Percentiles rank a stretch among this genome's conserved stretches.
Evolutionary conservation across 1,284 basidiomycete genomes (phyloP).

Genomic region (Pterulicium gracile): DNA sequence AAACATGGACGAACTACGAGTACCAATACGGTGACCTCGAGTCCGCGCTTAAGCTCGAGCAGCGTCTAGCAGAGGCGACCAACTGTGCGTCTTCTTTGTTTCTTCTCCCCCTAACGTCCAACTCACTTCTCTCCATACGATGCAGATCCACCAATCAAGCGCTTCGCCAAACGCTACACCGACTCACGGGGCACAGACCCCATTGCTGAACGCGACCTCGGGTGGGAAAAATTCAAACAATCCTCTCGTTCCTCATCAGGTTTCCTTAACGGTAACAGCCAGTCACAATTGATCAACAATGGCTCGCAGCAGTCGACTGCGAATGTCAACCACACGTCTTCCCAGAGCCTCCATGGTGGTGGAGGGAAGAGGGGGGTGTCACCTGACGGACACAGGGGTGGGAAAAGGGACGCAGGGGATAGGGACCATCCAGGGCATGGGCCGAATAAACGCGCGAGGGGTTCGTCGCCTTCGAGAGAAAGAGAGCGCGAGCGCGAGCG

Average conservation of each 20-base stretch:
- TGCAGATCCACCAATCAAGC: constrained; percentile 80
- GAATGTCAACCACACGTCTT: too few species aligned
- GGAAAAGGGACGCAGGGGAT: constrained; percentile 23
- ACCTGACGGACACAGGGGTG: constrained; percentile 10
- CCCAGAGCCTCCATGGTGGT: too few species aligned
- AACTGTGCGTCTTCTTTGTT: constrained; percentile 38
- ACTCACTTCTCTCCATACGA: not conserved
- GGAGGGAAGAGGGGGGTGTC: not conserved
- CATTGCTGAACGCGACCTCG: constrained; percentile 83
- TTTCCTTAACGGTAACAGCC: not conserved
- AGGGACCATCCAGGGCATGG: constrained; percentile 14
- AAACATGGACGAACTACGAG: constrained; percentile 92
- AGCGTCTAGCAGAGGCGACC: constrained; percentile 78
- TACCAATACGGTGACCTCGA: constrained; percentile 93
- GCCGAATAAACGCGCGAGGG: constrained; percentile 45
- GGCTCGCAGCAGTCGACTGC: too few species aligned
- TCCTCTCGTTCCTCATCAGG: not conserved
- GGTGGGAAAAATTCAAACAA: constrained; percentile 28
- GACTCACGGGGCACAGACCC: constrained; percentile 84
- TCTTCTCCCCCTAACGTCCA: constrained; percentile 2
- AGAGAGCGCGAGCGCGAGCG: constrained; percentile 38
- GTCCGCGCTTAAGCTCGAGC: constrained; percentile 82
- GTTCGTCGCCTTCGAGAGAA: constrained; percentile 34
- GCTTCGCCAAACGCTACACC: constrained; percentile 85
- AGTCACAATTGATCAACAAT: too few species aligned